Percentiles rank a stretch among this genome's conserved stretches.
These are phyloP conservation scores for Geranomyces variabilis DNA, from an alignment of 192 early-diverging fungal species.

Conservation along the genomic window DNA sequence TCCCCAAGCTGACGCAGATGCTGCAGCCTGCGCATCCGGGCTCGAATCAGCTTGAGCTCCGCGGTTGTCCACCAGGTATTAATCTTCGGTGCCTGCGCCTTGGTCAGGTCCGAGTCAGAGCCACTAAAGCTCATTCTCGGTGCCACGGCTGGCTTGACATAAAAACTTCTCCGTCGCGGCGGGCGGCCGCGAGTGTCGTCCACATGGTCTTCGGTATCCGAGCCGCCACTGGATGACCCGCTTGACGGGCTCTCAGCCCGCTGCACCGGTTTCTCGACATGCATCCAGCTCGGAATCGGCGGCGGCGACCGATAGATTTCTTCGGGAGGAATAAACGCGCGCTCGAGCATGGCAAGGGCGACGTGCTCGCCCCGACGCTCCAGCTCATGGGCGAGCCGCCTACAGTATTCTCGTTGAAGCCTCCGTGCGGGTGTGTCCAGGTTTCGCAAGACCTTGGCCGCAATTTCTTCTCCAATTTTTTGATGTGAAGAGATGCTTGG, in stretches of 20 bases:
- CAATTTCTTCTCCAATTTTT: neutral
- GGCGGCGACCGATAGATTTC: conserved; percentile 25
- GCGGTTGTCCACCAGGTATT: conserved; percentile 24
- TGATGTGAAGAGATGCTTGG: neutral
- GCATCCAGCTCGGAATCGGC: neutral
- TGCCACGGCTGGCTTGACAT: conserved; percentile 10
- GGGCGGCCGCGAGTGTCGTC: conserved; percentile 3
- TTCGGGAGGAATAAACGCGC: conserved; percentile 22
- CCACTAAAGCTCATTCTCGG: neutral
- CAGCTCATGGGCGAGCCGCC: neutral
- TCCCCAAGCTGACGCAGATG: neutral
- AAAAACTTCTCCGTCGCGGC: conserved; percentile 21
- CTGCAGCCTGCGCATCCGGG: conserved; percentile 7
- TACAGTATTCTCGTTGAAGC: neutral
- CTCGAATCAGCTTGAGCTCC: conserved; percentile 21
- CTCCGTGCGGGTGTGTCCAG: conserved; percentile 20
- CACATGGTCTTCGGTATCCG: neutral
- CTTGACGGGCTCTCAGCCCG: neutral
- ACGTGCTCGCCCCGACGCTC: neutral
- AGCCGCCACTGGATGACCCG: neutral
- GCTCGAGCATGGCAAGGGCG: conserved; percentile 4
- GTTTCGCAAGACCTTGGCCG: neutral
- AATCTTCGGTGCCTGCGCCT: conserved; percentile 10
- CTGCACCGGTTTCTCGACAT: neutral
- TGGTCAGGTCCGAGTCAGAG: conserved; percentile 2